phyloP scores from a whole-genome alignment of 148 eudicot species.

The Vaccinium darrowii region DNA sequence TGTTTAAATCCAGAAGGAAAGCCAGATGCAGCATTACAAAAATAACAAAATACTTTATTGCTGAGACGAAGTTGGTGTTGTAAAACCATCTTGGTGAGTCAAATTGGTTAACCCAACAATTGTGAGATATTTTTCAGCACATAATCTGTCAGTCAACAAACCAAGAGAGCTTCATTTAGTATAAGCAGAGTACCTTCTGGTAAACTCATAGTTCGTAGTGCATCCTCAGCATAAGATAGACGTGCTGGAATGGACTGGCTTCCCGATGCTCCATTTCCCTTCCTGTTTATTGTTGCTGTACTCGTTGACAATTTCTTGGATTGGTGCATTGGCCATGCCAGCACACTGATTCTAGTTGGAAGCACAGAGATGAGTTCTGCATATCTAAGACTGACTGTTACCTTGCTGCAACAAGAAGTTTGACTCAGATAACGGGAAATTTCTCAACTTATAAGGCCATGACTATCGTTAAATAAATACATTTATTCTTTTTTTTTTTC shows the following conservation, averaged over 20 bases:
- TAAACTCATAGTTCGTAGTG: constrained; percentile 70
- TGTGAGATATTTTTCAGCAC: not conserved
- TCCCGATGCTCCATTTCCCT: constrained; percentile 40
- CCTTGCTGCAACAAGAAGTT: constrained; percentile 56
- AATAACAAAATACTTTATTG: not conserved
- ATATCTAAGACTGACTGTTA: constrained; percentile 78
- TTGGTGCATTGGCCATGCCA: constrained; percentile 80
- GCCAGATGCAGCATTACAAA: constrained; percentile 6
- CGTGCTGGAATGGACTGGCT: constrained; percentile 63
- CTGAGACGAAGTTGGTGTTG: not conserved
- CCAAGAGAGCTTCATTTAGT: constrained; percentile 5
- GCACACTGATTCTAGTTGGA: constrained; percentile 75
- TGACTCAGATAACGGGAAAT: not conserved
- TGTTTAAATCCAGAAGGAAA: not conserved
- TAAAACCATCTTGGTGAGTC: not conserved
- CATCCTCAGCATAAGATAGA: constrained; percentile 78
- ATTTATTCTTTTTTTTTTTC: not conserved
- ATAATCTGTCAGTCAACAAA: constrained; percentile 1
- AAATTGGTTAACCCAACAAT: not conserved
- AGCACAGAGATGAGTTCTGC: constrained; percentile 75
- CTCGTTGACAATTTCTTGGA: constrained; percentile 36
- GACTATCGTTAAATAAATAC: not conserved
- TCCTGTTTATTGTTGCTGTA: constrained; percentile 27
- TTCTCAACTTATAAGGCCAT: not conserved
- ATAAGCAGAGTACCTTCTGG: constrained; percentile 67